Conservation (phyloP, 2,329 filamentous ascomycete genomes). For the Zymoseptoria ardabiliae region DNA sequence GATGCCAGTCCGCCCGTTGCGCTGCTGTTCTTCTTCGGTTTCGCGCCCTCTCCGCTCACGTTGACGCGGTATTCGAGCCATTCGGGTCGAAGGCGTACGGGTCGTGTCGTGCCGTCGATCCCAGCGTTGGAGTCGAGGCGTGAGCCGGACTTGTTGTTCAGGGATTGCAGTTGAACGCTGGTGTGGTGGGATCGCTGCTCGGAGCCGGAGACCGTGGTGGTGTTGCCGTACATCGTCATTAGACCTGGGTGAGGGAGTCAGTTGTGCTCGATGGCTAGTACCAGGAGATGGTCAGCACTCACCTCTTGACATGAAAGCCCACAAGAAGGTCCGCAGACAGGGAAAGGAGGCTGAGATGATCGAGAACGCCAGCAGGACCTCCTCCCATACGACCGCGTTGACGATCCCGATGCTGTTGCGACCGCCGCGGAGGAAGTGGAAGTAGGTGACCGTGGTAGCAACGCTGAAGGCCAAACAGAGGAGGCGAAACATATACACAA, state of each 20-base stretch:
- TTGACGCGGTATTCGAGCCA: slow-evolving; percentile 5
- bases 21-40: background rate
- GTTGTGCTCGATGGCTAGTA: too few species aligned
- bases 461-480: slow-evolving; percentile 15
- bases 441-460: slow-evolving; percentile 14
- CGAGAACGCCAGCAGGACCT: slow-evolving; percentile 18
- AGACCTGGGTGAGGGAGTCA: slow-evolving; percentile 1
- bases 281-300: background rate
- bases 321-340: slow-evolving; percentile 19
- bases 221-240: slow-evolving; percentile 20
- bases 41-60: background rate
- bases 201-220: slow-evolving; percentile 5
- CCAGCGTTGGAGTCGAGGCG: background rate
- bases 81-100: slow-evolving; percentile 2
- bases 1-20: background rate
- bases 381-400: slow-evolving; percentile 17
- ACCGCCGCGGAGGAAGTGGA: slow-evolving; percentile 15
- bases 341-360: slow-evolving; percentile 23
- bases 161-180: slow-evolving; percentile 11
- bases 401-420: slow-evolving; percentile 16
- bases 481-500: slow-evolving; percentile 16
- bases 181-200: slow-evolving; percentile 4
- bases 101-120: background rate
- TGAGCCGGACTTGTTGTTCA: slow-evolving; percentile 7
- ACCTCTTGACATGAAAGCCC: slow-evolving; percentile 19